Percentiles rank a stretch among this genome's conserved stretches.
Evolutionary conservation across 805 yeast species (phyloP).

Genomic region (Metschnikowia cubensis): DNA sequence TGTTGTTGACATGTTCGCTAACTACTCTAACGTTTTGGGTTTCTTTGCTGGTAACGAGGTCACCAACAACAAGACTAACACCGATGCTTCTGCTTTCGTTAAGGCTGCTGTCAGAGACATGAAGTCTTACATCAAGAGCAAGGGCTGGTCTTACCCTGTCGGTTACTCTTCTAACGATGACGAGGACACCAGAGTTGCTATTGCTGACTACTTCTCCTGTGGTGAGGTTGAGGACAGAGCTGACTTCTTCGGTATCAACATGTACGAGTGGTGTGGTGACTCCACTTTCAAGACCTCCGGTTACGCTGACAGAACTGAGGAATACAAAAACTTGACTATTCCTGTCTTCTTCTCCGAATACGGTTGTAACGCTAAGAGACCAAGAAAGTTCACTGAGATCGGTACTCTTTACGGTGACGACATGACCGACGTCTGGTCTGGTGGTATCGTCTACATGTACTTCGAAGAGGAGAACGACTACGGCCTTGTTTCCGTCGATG

Average conservation of each 20-base stretch:
- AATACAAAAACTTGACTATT: constrained; percentile 66
- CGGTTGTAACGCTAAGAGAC: constrained; percentile 74
- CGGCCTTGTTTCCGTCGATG: constrained; percentile 63
- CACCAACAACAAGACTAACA: constrained; percentile 74
- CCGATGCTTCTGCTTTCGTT: constrained; percentile 89
- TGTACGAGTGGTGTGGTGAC: constrained; percentile 84
- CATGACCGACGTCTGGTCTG: constrained; percentile 91
- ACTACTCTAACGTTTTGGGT: constrained; percentile 80
- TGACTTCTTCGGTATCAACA: constrained; percentile 81
- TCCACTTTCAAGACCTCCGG: constrained; percentile 61
- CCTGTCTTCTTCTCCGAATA: constrained; percentile 87
- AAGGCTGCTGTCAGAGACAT: constrained; percentile 94
- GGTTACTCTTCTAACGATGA: constrained; percentile 95
- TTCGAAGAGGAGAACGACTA: constrained; percentile 79
- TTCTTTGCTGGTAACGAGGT: constrained; percentile 99
- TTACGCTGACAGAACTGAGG: constrained; percentile 64
- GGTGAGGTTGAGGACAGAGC: constrained; percentile 62
- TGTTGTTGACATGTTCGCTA: constrained; percentile 76
- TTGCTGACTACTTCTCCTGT: constrained; percentile 86
- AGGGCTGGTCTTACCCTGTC: constrained; percentile 66
- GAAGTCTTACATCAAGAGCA: constrained; percentile 64
- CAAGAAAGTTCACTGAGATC: constrained; percentile 77
- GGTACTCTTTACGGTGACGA: constrained; percentile 57
- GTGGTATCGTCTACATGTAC: constrained; percentile 92
- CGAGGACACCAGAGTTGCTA: constrained; percentile 65